These are phyloP conservation scores for Colletotrichum higginsianum DNA, from an alignment of 2,329 filamentous ascomycete species.

Conservation along the genomic window DNA sequence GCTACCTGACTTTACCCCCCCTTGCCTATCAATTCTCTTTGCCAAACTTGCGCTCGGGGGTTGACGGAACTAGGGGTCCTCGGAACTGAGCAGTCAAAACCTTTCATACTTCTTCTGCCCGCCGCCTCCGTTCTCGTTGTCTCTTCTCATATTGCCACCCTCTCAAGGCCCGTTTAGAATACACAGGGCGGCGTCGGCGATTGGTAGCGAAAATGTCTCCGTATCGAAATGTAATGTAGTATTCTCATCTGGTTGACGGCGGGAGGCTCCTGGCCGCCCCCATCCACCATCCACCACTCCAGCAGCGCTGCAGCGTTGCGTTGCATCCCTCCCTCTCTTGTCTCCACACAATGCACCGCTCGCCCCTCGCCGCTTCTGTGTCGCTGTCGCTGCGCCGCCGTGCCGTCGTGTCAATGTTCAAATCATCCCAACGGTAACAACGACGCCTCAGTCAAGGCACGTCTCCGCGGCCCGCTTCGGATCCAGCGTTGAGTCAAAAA, in stretches of 20 bases:
- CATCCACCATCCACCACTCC: constrained; percentile 20
- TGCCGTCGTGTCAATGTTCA: neutral
- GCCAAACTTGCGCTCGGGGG: neutral
- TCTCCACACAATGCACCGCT: constrained; percentile 27
- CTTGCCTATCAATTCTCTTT: neutral
- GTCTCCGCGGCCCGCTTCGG: constrained; percentile 28
- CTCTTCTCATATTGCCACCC: neutral
- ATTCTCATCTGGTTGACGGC: constrained; percentile 37
- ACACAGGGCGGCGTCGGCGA: constrained; percentile 6
- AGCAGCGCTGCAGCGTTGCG: constrained; percentile 25
- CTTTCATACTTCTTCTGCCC: neutral
- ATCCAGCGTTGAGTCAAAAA: constrained; percentile 14
- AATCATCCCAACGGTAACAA: constrained; percentile 10
- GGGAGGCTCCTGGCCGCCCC: constrained; percentile 40
- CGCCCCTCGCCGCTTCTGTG: constrained; percentile 9
- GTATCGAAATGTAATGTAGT: constrained; percentile 26
- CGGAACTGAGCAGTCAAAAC: constrained; percentile 6
- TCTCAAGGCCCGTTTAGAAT: neutral
- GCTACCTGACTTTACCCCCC: constrained; percentile 1
- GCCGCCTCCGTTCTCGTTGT: neutral
- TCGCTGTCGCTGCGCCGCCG: constrained; percentile 12
- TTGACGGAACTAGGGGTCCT: constrained; percentile 26
- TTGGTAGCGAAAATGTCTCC: constrained; percentile 31
- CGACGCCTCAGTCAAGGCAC: constrained; percentile 6
- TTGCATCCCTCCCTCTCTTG: constrained; percentile 28